Evolutionary conservation across 352 stramenopile genomes (phyloP).

Genomic region (Phytophthora tentaculata): DNA sequence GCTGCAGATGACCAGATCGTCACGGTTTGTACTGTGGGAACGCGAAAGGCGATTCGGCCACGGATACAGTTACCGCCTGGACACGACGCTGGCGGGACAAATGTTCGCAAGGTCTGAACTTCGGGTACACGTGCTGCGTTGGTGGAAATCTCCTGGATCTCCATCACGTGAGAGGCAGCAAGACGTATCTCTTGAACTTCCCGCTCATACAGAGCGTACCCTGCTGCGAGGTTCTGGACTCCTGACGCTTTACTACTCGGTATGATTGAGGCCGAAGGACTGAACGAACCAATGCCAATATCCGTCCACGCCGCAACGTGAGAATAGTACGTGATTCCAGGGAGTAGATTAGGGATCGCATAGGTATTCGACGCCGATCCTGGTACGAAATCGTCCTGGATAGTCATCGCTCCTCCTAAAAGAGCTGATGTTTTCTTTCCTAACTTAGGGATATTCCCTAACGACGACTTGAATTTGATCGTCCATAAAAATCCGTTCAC

Average conservation of each 20-base stretch:
- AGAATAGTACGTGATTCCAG: conserved; percentile 73
- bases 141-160: conserved; percentile 79
- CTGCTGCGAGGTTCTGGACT: conserved; percentile 56
- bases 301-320: conserved; percentile 67
- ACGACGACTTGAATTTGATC: conserved; percentile 80
- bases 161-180: conserved; percentile 67
- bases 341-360: conserved; percentile 54
- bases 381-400: conserved; percentile 51
- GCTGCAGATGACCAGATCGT: conserved; percentile 53
- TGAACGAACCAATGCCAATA: conserved; percentile 61
- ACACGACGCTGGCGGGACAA: conserved; percentile 48
- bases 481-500: conserved; percentile 67
- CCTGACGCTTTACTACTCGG: conserved; percentile 56
- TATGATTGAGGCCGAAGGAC: conserved; percentile 39
- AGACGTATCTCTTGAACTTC: conserved; percentile 80
- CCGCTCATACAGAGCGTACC: conserved; percentile 61
- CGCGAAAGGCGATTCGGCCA: conserved; percentile 66
- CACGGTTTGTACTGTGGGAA: conserved; percentile 81
- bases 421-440: conserved; percentile 31
- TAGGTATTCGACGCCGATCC: conserved; percentile 53
- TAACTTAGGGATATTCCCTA: conserved; percentile 68
- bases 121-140: conserved; percentile 64
- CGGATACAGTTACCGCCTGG: conserved; percentile 53
- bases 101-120: conserved; percentile 77
- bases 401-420: conserved; percentile 34